Base-by-base conservation (phyloP, 2,329 filamentous ascomycete species). In the Diaporthe velutina region DNA sequence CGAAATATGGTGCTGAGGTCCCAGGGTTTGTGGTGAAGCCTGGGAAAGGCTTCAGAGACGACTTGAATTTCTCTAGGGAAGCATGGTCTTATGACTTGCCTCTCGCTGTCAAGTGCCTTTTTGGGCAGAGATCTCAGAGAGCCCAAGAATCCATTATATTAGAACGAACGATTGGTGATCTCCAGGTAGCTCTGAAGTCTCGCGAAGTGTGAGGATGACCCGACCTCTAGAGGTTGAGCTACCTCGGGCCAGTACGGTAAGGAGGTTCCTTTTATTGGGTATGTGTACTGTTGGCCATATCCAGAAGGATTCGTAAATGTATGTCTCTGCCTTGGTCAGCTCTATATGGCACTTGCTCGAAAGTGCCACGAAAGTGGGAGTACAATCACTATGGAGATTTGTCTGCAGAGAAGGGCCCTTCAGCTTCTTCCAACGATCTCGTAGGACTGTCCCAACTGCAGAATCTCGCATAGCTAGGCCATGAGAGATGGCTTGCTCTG, bases 161-260 rank as follows among this genome's bases (percentile, higher is more conserved):
- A n/a, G n/a, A n/a, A n/a, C n/a, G 68, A 28, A 73, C 90, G 64
- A 90, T 90, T 77, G 92, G 88, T 75, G 92, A 92, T 80, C 92
- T 85, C 89, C 90, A 92, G 58, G 85, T 84, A 6, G 90, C 89
- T 9, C 89, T 90, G 78, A 90, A 87, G 79, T 77, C 87, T 76
- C 92, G 87, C 9, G 92, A 79, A 2, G 87, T 85, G 33, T 91
- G 2, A 90, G 91, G 73, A 88, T 91, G 0, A 90, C 90, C 80
- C 92, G 90, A 1, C 90, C 90, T 54, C 90, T 90, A 50, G 90
- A 90, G 58, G 91, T 89, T 61, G 88, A 83, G 15, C 88, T 88
- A 79, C 86, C 83, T 75, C 17, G 94, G 40, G 92, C 92, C 40
- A 92, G 88, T 15, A 92, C 7, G 92, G 80, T 92, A 93, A 72